A percentile compares a stretch with the other conserved stretches of the same genome.
These are phyloP conservation scores for Lactarius vividus DNA, from an alignment of 768 basidiomycete genomes.

Conservation along the genomic window DNA sequence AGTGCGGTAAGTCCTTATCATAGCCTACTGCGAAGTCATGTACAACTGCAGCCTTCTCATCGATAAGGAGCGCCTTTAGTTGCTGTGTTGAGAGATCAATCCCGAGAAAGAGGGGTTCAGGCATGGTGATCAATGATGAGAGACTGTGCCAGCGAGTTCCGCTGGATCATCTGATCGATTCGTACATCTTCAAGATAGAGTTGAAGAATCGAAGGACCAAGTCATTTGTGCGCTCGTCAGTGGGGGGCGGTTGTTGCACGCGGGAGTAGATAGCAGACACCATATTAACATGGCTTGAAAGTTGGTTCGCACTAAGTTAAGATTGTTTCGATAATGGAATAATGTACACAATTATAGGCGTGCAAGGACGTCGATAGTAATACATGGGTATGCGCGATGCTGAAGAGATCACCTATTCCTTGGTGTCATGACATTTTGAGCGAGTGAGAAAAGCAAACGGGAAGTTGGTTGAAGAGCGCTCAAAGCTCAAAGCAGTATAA, in stretches of 20 bases:
- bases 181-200: not conserved
- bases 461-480: not conserved
- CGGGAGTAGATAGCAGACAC: too few relatives aligned
- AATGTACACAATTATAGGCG: not conserved
- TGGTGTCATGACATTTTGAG: not conserved
- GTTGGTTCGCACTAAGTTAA: too few relatives aligned
- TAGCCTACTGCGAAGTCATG: slow-evolving; percentile 76
- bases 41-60: slow-evolving; percentile 53
- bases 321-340: not conserved
- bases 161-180: not conserved
- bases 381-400: not conserved
- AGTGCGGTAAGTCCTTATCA: slow-evolving; percentile 71
- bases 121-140: slow-evolving; percentile 11
- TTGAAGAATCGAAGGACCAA: not conserved
- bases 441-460: not conserved
- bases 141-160: not conserved
- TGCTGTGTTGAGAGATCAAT: slow-evolving; percentile 87
- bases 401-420: not conserved
- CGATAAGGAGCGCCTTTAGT: slow-evolving; percentile 71
- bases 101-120: slow-evolving; percentile 59
- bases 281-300: too few relatives aligned
- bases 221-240: too few relatives aligned
- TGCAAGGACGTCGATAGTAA: not conserved
- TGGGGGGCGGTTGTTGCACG: too few relatives aligned
- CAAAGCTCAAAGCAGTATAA: slow-evolving; percentile 16